Evolutionary conservation across 1,284 basidiomycete genomes (phyloP), one percentile per base, ranked within the genome.

Genomic region (Sutorius eximius): DNA sequence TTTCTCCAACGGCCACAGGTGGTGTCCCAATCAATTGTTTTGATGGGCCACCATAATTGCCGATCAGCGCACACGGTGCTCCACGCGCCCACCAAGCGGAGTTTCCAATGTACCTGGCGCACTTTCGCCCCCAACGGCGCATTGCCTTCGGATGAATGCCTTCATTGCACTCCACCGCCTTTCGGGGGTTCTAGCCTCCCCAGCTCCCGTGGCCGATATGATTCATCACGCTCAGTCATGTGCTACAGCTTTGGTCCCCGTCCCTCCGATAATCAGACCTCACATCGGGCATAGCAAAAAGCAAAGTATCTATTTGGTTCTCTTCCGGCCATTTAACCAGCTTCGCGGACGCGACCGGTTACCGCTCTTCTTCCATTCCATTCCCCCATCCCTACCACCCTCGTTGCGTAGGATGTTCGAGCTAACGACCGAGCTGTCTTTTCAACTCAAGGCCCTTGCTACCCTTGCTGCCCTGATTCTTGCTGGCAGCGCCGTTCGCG

Each of bases 381-480:
- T 52, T 43, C 44, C 5, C 38, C 32, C 32, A 32, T 30, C 22
- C 10, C 18, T 13, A 37, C 37, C 7, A n/a, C 32, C 15, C 36
- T 18, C 18, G 8, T 29, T 3, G 22, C n/a, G 5, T 32, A 41
- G 8, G 3, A 58, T 69, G 60, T 44, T 56, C 10, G 46, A 56
- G 22, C 34, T 41, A 22, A 16, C 46, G 8, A 22, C 48, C 36
- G 53, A 49, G 29, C 18, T 55, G 3, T 1, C 45, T 13, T 53
- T 63, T 18, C 51, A 51, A 38, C 1, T 52, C 32, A 68, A 65
- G 40, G 55, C 53, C 2, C 30, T 71, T 24, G 58, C 53, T 1
- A 54, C 56, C 24, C n/a, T 72, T 16, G 48, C 45, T 12, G 55
- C 53, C 7, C 41, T 69, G 8, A 36, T 63, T 11, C 50, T 72